Base-by-base conservation (phyloP, 2,329 filamentous ascomycete genomes). In the Zarea fungicola region DNA sequence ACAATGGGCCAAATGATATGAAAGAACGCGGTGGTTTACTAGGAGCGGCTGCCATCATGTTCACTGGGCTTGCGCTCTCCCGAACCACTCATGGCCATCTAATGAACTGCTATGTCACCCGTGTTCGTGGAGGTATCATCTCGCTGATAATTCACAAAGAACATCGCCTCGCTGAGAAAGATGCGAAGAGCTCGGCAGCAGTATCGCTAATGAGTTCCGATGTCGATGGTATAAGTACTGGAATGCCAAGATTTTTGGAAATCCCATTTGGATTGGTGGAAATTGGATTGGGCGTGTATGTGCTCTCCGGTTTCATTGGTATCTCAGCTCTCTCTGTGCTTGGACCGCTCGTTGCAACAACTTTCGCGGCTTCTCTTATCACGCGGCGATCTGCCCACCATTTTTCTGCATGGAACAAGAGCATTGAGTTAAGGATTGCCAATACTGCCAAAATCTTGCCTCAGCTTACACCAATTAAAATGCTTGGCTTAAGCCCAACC, bases 401-500 rank as follows among this genome's bases (percentile, higher is more conserved):
- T 3, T 35, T 41, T n/a, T 10, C 29, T 5, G 7, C 3, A 11
- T 48, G 46, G 46, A 41, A 48, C 14, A 22, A 48, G 14, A 18
- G 39, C 3, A 42, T 48, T 14, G 37, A 48, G 21, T 5, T 4
- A 3, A 19, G 46, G 14, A 29, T 48, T 13, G 19, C 37, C 1
- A 31, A 48, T 22, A 48, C 31, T 9, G 31, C 28, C 4, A 36
- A n/a, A 13, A 21, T 48, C 19, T n/a, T 48, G 22, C 37, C 36
- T 9, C 46, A 48, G 18, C 18, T 48, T 4, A 42, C 19, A 8
- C 22, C 16, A 2, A 48, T 48, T 16, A 48, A 48, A 22, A 42
- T 48, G 46, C 25, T 48, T 3, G 46, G 46, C 1, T 21, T 48
- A 3, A 29, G 26, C 8, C 18, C 16, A 5, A 34, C 29, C 5